These are phyloP conservation scores for Blumeriella jaapii DNA, from an alignment of 2,329 filamentous ascomycete species.

Conservation along the genomic window DNA sequence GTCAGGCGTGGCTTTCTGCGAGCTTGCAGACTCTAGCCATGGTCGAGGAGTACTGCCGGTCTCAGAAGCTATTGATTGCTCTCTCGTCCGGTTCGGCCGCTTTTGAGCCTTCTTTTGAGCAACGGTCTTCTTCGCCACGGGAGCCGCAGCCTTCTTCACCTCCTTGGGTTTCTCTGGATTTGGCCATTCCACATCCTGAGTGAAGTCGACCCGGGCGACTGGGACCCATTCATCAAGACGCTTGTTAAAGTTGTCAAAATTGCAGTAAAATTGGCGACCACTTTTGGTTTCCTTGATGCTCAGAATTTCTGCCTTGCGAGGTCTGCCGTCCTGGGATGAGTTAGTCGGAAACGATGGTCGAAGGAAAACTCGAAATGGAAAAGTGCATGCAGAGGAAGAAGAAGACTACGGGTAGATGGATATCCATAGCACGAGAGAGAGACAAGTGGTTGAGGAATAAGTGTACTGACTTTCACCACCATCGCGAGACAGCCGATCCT, in stretches of 20 bases:
- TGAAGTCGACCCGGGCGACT: slow-evolving; percentile 70
- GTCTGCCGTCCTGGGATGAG: slow-evolving; percentile 56
- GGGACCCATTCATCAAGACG: slow-evolving; percentile 67
- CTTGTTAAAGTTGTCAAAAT: slow-evolving; percentile 27
- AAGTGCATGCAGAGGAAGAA: too few relatives aligned
- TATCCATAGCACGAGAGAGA: not conserved
- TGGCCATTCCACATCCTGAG: slow-evolving; percentile 92
- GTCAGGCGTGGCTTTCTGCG: slow-evolving; percentile 22
- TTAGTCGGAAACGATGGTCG: slow-evolving; percentile 1
- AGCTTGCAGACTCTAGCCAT: slow-evolving; percentile 25
- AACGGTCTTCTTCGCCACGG: slow-evolving; percentile 31
- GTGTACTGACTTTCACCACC: slow-evolving; percentile 26
- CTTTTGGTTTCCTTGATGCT: slow-evolving; percentile 86
- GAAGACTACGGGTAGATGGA: too few relatives aligned
- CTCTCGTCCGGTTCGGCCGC: slow-evolving; percentile 24
- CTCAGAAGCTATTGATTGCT: slow-evolving; percentile 26
- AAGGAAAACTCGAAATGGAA: too few relatives aligned
- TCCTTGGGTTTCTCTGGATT: slow-evolving; percentile 68
- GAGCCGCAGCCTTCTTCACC: slow-evolving; percentile 53
- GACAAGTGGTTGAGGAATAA: not conserved
- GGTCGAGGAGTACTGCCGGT: slow-evolving; percentile 22
- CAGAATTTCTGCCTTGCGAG: slow-evolving; percentile 90
- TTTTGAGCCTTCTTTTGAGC: slow-evolving; percentile 33
- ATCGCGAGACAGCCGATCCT: slow-evolving; percentile 28
- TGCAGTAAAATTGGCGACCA: slow-evolving; percentile 40